Evolutionary conservation across 1,139 yeast genomes (phyloP).

Genomic region (Kodamaea suecica): DNA sequence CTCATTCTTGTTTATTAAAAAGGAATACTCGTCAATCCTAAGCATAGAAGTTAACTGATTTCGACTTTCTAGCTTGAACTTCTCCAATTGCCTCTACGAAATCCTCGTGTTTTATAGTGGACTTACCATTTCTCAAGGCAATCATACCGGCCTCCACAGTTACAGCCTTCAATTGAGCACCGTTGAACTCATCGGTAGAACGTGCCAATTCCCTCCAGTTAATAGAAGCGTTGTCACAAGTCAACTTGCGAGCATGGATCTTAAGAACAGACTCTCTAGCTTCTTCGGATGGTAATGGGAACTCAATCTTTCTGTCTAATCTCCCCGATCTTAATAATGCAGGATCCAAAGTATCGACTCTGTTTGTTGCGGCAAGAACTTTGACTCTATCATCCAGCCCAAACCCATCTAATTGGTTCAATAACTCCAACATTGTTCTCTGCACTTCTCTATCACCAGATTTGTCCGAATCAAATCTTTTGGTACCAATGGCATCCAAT

Average conservation of each 20-base stretch:
- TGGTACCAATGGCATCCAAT: slow-evolving; percentile 97
- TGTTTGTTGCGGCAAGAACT: slow-evolving; percentile 95
- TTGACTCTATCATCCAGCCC: slow-evolving; percentile 98
- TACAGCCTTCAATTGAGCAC: slow-evolving; percentile 97
- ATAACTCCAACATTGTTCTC: slow-evolving; percentile 96
- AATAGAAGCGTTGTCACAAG: slow-evolving; percentile 79
- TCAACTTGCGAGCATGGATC: slow-evolving; percentile 95
- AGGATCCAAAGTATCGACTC: slow-evolving; percentile 97
- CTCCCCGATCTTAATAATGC: slow-evolving; percentile 96
- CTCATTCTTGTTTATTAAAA: too few relatives aligned
- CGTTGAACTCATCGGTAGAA: slow-evolving; percentile 96
- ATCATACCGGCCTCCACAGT: slow-evolving; percentile 99
- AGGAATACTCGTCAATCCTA: slow-evolving; percentile 27
- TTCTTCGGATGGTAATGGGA: slow-evolving; percentile 96
- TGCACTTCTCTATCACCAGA: slow-evolving; percentile 99
- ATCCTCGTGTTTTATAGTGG: slow-evolving; percentile 91
- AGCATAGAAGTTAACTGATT: slow-evolving; percentile 94
- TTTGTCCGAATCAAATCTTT: slow-evolving; percentile 95
- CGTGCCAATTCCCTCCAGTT: slow-evolving; percentile 98
- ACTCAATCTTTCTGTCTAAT: slow-evolving; percentile 94
- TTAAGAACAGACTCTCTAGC: slow-evolving; percentile 95
- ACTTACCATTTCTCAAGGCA: slow-evolving; percentile 93
- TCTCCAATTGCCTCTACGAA: slow-evolving; percentile 97
- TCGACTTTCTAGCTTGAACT: slow-evolving; percentile 95
- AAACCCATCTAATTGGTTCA: slow-evolving; percentile 96